phyloP scores from a whole-genome alignment of 2,329 filamentous ascomycete genomes.

The Mycosphaerella sp. region DNA sequence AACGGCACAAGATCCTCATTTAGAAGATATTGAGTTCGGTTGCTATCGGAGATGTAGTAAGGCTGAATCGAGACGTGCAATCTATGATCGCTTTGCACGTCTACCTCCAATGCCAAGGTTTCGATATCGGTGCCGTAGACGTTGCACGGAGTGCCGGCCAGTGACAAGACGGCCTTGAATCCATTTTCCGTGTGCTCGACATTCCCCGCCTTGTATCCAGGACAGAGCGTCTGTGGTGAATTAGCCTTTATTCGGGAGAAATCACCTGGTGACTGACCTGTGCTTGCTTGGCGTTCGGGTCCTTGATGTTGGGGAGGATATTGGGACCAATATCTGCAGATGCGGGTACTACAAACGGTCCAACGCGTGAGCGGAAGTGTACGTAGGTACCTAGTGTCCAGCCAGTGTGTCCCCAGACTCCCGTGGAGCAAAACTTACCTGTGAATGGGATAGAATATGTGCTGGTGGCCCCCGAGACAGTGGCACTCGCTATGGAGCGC shows the following conservation, averaged over 20 bases:
- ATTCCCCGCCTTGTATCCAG: slow-evolving; percentile 52
- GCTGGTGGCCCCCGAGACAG: slow-evolving; percentile 27
- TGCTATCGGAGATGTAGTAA: slow-evolving; percentile 46
- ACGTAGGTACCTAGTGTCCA: too few relatives aligned
- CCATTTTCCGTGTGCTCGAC: slow-evolving; percentile 43
- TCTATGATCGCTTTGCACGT: slow-evolving; percentile 47
- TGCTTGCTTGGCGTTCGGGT: slow-evolving; percentile 57
- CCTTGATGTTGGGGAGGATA: slow-evolving; percentile 55
- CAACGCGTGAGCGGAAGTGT: too few relatives aligned
- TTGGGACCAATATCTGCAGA: slow-evolving; percentile 31
- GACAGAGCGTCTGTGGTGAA: slow-evolving; percentile 39
- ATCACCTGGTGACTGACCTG: slow-evolving; percentile 35
- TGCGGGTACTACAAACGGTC: slow-evolving; percentile 24
- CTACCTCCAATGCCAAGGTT: slow-evolving; percentile 58
- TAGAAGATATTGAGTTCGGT: slow-evolving; percentile 50
- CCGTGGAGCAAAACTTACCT: background rate
- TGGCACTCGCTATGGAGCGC: slow-evolving; percentile 22
- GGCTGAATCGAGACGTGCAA: slow-evolving; percentile 66
- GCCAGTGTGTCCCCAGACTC: too few relatives aligned
- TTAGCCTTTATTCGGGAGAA: too few relatives aligned
- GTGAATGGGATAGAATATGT: slow-evolving; percentile 30
- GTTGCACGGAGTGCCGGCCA: slow-evolving; percentile 57
- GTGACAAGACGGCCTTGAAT: slow-evolving; percentile 46
- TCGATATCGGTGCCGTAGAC: slow-evolving; percentile 71
- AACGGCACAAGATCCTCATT: slow-evolving; percentile 57